Evolutionary conservation across 768 basidiomycete species (phyloP), one percentile per base, ranked within the genome.

Genomic region (Arthromyces matolae): DNA sequence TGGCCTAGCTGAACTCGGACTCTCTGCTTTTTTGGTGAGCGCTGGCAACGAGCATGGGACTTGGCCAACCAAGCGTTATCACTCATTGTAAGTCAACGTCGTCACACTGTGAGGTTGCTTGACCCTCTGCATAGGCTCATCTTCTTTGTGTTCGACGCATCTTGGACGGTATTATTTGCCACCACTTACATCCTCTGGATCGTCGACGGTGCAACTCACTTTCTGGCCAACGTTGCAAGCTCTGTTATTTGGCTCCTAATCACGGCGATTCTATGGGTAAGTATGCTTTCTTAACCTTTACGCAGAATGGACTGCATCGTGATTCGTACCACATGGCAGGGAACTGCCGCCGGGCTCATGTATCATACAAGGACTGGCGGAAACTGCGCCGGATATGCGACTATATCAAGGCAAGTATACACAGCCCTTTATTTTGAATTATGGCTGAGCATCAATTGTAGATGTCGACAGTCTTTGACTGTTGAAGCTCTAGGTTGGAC

Each of bases 401-500:
- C 70, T 19, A 73, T 83, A 52, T 81, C 83, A 14, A 68, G 78
- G 76, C 79, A 49, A 22, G 71, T 58, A 9, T 47, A 50, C 49
- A 50, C 43, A 39, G 32, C 28, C 31, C 36, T 38, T 23, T 22
- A 48, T 29, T 45, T 38, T 24, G 4, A 25, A 18, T 25, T 13
- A 38, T 31, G 29, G 27, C 37, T 2, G 18, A 12, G 28, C 31
- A 22, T 24, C 27, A 38, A 52, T 5, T 2, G 51, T 53, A 85
- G 80, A 54, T 90, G 89, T 65, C 74, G 84, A 54, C 81, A 88
- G 61, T 78, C 79, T 2, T 67, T 89, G 51, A 86, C 86, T 4
- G 81, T 88, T 6, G 84, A 86, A 63, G 82, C 82, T 1, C 60
- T 89, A 13, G 86, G 84, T 4, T 89, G 88, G 87, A 78, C 83